Evolutionary conservation across 2,329 filamentous ascomycete genomes (phyloP).

Genomic region (Aureobasidium sp.): DNA sequence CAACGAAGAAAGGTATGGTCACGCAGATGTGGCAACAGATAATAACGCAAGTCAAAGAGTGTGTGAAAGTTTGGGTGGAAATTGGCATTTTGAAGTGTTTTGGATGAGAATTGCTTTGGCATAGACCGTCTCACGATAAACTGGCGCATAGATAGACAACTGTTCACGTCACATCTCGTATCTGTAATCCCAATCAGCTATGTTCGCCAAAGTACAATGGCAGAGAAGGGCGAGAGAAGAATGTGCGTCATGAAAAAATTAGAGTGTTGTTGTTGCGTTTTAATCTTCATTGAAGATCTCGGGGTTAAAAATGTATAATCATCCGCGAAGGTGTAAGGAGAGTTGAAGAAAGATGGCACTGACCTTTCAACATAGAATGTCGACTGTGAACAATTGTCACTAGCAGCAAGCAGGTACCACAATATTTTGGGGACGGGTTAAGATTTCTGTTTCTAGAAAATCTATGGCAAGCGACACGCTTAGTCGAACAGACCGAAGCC

Average conservation of each 20-base stretch:
- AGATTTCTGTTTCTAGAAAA: slow-evolving; percentile 20
- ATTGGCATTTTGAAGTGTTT: slow-evolving; percentile 48
- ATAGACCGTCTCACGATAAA: slow-evolving; percentile 11
- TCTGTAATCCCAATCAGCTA: slow-evolving; percentile 8
- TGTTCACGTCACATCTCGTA: neutral
- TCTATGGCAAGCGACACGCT: slow-evolving; percentile 19
- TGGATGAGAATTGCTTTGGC: slow-evolving; percentile 48
- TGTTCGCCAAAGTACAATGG: neutral
- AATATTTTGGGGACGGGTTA: slow-evolving; percentile 12
- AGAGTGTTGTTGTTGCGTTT: slow-evolving; percentile 61
- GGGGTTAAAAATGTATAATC: slow-evolving; percentile 65
- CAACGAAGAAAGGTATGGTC: slow-evolving; percentile 44
- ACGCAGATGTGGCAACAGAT: slow-evolving; percentile 57
- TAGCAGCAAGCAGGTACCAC: neutral
- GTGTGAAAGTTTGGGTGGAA: slow-evolving; percentile 55
- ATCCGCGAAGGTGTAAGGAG: slow-evolving; percentile 31
- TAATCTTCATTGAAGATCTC: slow-evolving; percentile 53
- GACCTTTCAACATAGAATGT: neutral
- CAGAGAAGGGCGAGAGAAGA: neutral
- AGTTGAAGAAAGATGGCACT: slow-evolving; percentile 15
- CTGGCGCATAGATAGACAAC: neutral
- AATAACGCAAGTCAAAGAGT: slow-evolving; percentile 57
- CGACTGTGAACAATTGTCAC: neutral
- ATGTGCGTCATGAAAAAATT: slow-evolving; percentile 60
- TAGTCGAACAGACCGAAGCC: slow-evolving; percentile 52